Evolutionary conservation across 202 grass and related monocot species (phyloP).

Genomic region (Panicum hallii): DNA sequence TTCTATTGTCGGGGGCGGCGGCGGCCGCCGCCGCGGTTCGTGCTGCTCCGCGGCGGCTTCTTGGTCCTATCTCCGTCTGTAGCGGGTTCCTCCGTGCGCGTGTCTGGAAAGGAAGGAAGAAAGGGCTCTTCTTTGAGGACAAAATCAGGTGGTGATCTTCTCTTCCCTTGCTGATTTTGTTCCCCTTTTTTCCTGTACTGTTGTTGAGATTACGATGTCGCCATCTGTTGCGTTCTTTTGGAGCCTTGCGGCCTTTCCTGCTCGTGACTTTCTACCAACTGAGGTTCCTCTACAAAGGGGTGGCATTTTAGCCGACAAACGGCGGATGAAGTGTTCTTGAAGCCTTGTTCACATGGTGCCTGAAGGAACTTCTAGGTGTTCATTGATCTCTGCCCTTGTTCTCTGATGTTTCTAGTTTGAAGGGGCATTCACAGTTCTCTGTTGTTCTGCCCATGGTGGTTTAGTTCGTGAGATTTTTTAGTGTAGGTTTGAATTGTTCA

Average conservation of each 20-base stretch:
- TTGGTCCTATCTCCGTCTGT: neutral
- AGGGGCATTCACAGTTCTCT: neutral
- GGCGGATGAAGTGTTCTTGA: conserved; percentile 30
- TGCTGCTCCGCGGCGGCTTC: neutral
- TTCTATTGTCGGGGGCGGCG: conserved; percentile 14
- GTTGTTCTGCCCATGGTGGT: neutral
- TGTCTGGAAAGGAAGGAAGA: conserved; percentile 28
- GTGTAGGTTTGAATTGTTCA: neutral
- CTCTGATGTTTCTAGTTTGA: conserved; percentile 2
- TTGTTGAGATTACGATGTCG: conserved; percentile 35
- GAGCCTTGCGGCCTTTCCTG: conserved; percentile 49
- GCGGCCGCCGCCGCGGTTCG: neutral
- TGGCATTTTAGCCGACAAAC: conserved; percentile 15
- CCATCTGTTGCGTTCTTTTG: conserved; percentile 46
- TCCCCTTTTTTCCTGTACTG: conserved; percentile 38
- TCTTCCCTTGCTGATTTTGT: conserved; percentile 24
- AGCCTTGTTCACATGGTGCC: neutral
- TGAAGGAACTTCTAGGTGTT: neutral
- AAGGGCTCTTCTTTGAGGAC: conserved; percentile 40
- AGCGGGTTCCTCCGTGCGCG: neutral
- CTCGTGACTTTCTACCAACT: conserved; percentile 47
- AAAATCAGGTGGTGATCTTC: conserved; percentile 49
- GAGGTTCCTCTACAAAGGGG: conserved; percentile 29
- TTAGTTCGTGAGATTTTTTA: neutral
- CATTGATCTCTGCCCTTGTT: conserved; percentile 8